A percentile compares a stretch with the other conserved stretches of the same genome.
Evolutionary conservation across 2,329 filamentous ascomycete species (phyloP).

Genomic region (Phoma sp.): DNA sequence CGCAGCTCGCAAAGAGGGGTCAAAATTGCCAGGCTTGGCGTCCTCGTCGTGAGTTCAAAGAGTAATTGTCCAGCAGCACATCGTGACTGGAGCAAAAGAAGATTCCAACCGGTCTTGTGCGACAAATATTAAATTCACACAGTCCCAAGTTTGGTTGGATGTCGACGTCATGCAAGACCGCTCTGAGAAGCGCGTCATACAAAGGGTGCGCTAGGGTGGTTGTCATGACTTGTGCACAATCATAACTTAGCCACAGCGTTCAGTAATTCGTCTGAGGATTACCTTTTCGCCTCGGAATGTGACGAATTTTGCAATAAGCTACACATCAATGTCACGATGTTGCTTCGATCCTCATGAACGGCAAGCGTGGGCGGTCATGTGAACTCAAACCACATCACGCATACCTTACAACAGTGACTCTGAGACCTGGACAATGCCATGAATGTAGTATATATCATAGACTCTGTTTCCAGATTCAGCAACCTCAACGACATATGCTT

Average conservation of each 20-base stretch:
- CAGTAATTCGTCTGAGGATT: no score
- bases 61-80: not conserved
- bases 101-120: not conserved
- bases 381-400: no score
- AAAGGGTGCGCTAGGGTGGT: not conserved
- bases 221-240: not conserved
- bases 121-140: not conserved
- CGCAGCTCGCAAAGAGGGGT: slow-evolving; percentile 5
- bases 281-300: no score
- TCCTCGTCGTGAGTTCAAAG: not conserved
- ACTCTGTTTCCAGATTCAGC: no score
- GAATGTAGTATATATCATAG: no score
- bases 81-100: not conserved
- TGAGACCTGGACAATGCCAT: no score
- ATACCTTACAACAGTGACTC: no score
- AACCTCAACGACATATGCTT: no score
- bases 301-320: no score
- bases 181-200: not conserved
- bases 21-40: slow-evolving; percentile 14
- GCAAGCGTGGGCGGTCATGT: no score
- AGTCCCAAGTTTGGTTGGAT: not conserved
- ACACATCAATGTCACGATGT: no score
- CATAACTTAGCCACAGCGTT: not conserved
- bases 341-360: no score
- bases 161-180: slow-evolving; percentile 6